These are phyloP conservation scores for Alternaria sp. DNA, from an alignment of 2,329 filamentous ascomycete genomes.

Conservation along the genomic window DNA sequence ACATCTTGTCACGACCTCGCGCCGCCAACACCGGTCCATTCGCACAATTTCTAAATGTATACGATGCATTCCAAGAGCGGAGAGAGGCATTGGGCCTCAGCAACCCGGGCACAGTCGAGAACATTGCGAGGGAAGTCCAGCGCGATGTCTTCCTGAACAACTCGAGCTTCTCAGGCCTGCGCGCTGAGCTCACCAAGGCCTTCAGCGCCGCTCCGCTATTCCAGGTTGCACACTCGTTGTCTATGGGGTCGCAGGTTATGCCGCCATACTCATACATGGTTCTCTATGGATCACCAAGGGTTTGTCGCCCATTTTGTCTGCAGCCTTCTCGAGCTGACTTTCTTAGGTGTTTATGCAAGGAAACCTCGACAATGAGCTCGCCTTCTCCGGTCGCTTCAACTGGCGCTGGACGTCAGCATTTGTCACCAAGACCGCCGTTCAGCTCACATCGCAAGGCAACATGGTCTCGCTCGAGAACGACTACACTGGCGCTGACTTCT, in stretches of 20 bases:
- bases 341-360: constrained; percentile 90
- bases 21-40: constrained; percentile 73
- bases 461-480: constrained; percentile 96
- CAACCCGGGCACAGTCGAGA: constrained; percentile 93
- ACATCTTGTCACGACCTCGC: constrained; percentile 68
- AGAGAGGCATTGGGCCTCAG: constrained; percentile 86
- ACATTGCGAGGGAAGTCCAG: constrained; percentile 88
- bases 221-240: constrained; percentile 96
- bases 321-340: constrained; percentile 31
- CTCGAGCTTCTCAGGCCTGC: constrained; percentile 94
- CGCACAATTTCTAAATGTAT: constrained; percentile 75
- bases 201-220: constrained; percentile 94
- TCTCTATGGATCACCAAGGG: constrained; percentile 91
- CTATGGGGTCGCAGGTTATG: constrained; percentile 86
- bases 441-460: constrained; percentile 84
- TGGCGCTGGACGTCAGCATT: constrained; percentile 83
- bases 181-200: constrained; percentile 94
- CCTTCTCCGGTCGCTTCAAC: constrained; percentile 89
- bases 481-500: constrained; percentile 93
- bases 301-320: constrained; percentile 57
- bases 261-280: constrained; percentile 95
- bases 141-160: constrained; percentile 96
- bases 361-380: constrained; percentile 90
- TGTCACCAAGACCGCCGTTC: constrained; percentile 86
- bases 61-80: constrained; percentile 82